Evolutionary conservation across 108 stramenopile species (phyloP), one percentile per base, ranked within the genome.

Genomic region (Pseudonitzschia multistriata): DNA sequence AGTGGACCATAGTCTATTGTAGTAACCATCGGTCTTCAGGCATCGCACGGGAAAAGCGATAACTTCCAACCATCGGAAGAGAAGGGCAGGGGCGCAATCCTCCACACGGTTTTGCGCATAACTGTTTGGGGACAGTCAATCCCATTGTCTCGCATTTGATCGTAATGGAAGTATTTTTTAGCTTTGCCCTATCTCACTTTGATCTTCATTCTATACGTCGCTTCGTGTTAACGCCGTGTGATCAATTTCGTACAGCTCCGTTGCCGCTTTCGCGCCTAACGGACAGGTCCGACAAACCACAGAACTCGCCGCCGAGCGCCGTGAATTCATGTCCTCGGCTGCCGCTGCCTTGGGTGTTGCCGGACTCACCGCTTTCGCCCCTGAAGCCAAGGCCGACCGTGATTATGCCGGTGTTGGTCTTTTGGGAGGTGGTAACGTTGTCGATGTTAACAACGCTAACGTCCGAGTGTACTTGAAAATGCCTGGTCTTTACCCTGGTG

Each of bases 391-490:
- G 78, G 93, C 93, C 60, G 62, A 73, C 27, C 81, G 87, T 78
- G 93, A 92, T 66, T 95, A 92, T 78, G 93, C 90, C 25, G 81
- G 82, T 65, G 66, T 95, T 71, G 79, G 73, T 27, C 83, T 80
- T 80, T 84, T 96, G 56, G 95, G 95, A 50, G 95, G 95, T 68
- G 65, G 83, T 28, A 54, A 75, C 49, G 52, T 84, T 65, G 86
- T 97, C 70, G 97, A 98, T 76, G 59, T 98, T 31, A 98, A 98
- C 94, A 98, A 98, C 90, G 96, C 97, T 72, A 98, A 98, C 77
- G 91, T 98, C 49, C 97, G 97, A 77, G 91, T 91, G 5, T 98
- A 98, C 96, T 79, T 94, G 74, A 93, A 91, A 86, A 84, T 98
- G 79, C 87, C 90, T 47, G 97, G 97, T 60, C 91, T 97, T 88